Percentiles rank a stretch among this genome's conserved stretches.
Conservation (phyloP, 768 basidiomycete genomes). For the Mycena polygramma region DNA sequence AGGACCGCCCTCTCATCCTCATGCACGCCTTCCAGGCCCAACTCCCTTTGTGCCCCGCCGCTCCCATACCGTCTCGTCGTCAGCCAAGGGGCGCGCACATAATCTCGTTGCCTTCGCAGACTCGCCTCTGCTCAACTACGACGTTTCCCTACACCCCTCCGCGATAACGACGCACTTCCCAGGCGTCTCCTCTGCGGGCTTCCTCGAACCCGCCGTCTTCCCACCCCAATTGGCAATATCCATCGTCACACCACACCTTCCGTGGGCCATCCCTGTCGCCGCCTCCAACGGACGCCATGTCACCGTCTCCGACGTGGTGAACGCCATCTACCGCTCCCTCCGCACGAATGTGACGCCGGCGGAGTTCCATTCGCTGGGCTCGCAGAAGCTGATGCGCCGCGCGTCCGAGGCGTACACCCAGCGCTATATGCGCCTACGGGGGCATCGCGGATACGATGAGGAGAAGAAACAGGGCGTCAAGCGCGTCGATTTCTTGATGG, state of each 20-base stretch:
- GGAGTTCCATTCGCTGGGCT: slow-evolving; percentile 48
- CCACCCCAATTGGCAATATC: slow-evolving; percentile 27
- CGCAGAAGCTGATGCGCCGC: slow-evolving; percentile 40
- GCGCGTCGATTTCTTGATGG: slow-evolving; percentile 55
- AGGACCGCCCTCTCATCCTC: slow-evolving; percentile 16
- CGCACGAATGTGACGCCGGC: slow-evolving; percentile 46
- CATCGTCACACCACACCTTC: slow-evolving; percentile 30
- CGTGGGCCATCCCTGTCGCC: slow-evolving; percentile 39
- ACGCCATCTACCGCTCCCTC: slow-evolving; percentile 51
- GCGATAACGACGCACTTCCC: slow-evolving; percentile 18
- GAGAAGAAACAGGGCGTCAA: slow-evolving; percentile 52
- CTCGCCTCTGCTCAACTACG: slow-evolving; percentile 16
- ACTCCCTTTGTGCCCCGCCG: slow-evolving; percentile 21
- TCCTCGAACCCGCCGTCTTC: slow-evolving; percentile 33
- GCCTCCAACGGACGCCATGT: slow-evolving; percentile 41
- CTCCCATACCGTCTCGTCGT: slow-evolving; percentile 8
- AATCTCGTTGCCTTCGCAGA: slow-evolving; percentile 17
- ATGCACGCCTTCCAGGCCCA: slow-evolving; percentile 23
- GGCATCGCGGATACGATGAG: slow-evolving; percentile 41
- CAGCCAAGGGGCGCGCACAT: slow-evolving; percentile 13
- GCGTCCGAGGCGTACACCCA: slow-evolving; percentile 48
- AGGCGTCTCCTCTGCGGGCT: slow-evolving; percentile 9
- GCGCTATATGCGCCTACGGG: slow-evolving; percentile 43
- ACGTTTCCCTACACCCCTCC: slow-evolving; percentile 23
- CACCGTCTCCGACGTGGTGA: slow-evolving; percentile 54